Evolutionary conservation across 2,329 filamentous ascomycete genomes (phyloP), one percentile per base, ranked within the genome.

Genomic region (Talaromyces sp.): DNA sequence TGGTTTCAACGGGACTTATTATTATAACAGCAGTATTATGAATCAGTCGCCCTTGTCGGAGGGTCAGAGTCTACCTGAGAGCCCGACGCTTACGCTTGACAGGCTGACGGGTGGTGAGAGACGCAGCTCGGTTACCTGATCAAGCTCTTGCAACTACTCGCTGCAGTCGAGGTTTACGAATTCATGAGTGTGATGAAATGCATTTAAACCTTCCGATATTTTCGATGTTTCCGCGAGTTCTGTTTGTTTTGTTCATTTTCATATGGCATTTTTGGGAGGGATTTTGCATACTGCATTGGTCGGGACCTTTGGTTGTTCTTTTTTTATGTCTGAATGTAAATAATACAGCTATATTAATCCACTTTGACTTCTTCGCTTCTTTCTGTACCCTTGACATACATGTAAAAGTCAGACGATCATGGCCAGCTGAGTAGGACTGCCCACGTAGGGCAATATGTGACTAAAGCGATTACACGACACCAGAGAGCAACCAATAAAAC

Each of bases 131-230:
- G 28, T 21, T 28, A 33, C 17, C 28, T 48, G 33, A 28, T 19
- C 28, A 33, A 17, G n/a, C 43, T 46, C 67, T 1, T 64, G 69
- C 3, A 73, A 71, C n/a, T 56, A 67, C 74, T 31, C 72, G 70
- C 61, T 74, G 73, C 58, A n/a, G 53, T 64, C 67, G 15, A 69
- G 69, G 58, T 61, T 66, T 54, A 48, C 28, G 45, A 48, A 48
- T 48, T 48, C 45, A 48, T 28, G 45, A 48, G 33, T 48, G 25
- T 48, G 25, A 48, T 13, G 45, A 48, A 33, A 13, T 48, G 28
- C 28, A 33, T 48, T n/a, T 33, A 43, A 43, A 25, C n/a, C 25
- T 19, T 48, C 28, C 6, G 10, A 48, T 35, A 19, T 48, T 1
- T 33, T 43, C 33, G 28, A 19, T 28, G 3, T 46, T 48, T 13